These are phyloP conservation scores for Leccinum obscurum DNA, from an alignment of 768 basidiomycete genomes.

Conservation along the genomic window DNA sequence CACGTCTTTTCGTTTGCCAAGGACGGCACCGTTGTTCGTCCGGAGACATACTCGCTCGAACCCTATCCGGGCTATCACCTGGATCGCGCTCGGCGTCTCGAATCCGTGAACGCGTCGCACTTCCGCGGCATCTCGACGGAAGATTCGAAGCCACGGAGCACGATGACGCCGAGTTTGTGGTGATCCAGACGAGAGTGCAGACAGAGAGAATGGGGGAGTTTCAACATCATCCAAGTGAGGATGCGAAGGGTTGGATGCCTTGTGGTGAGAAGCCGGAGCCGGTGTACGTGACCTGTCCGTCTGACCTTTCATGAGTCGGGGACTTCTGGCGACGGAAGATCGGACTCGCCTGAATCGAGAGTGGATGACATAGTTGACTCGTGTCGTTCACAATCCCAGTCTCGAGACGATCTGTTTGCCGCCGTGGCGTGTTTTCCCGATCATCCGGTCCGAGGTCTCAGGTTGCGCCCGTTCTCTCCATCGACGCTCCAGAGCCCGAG, in stretches of 20 bases:
- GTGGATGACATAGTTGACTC: too few relatives aligned
- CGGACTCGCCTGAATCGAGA: too few relatives aligned
- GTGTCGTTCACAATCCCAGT: too few relatives aligned
- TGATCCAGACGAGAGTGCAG: neutral
- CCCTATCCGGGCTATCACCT: conserved; percentile 7
- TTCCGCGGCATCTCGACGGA: neutral
- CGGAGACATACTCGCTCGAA: neutral
- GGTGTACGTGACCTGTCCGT: conserved; percentile 6
- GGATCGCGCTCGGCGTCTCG: neutral
- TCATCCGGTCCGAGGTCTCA: too few relatives aligned
- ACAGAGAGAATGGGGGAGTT: neutral
- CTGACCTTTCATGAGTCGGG: neutral
- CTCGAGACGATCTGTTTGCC: too few relatives aligned
- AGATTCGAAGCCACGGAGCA: conserved; percentile 17
- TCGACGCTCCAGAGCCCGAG: too few relatives aligned
- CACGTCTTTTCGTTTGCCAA: neutral
- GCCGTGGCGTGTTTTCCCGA: too few relatives aligned
- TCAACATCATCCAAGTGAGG: too few relatives aligned
- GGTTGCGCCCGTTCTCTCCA: too few relatives aligned
- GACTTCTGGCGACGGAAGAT: too few relatives aligned
- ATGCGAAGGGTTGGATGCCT: neutral
- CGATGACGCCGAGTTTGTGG: conserved; percentile 15
- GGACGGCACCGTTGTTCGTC: conserved; percentile 5
- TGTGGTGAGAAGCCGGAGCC: neutral
- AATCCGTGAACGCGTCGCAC: neutral